Evolutionary conservation across 805 yeast species (phyloP), one percentile per base, ranked within the genome.

Genomic region (Huiozyma sinensis): DNA sequence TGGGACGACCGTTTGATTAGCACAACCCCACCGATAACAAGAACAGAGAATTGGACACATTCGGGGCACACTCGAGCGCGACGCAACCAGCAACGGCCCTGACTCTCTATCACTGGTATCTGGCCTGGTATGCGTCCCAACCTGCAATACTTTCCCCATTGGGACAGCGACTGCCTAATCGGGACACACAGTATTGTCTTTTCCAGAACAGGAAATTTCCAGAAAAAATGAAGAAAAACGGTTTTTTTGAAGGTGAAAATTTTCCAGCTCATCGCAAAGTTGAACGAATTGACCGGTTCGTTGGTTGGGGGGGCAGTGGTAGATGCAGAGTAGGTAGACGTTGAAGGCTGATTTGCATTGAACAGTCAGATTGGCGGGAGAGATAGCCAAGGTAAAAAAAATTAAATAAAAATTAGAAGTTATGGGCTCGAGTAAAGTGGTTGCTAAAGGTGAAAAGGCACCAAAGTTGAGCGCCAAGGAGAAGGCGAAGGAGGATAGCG

Each of bases 381-480:
- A 17, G 24, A 17, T 17, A 17, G 4, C 24, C 24, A 17, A 17
- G 24, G 4, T 17, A 17, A 17, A 28, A 33, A 33, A 11, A 31
- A 36, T 6, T 30, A n/a, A 13, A 38, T 8, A 17, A 8, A 38
- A n/a, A 28, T 33, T 31, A 12, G n/a, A n/a, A 11, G 33, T 12
- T 27, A 39, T 43, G 41, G 38, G 39, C 17, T 29, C 40, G 38
- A 34, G 17, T 11, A 4, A 42, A 43, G 28, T 13, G 8, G 24
- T 17, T 17, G 24, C 24, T 17, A 36, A 41, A 27, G 39, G 44
- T 10, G 52, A 44, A 17, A 50, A 47, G 38, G 50, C 57, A 28
- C 64, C 65, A 45, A 61, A 58, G 41, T 47, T 61, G 44, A 57
- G 61, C 40, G 48, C 46, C 28, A 57, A 58, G 38, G 55, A 42